Conservation (phyloP, 208 protist genomes). For the Lotmaria passim region DNA sequence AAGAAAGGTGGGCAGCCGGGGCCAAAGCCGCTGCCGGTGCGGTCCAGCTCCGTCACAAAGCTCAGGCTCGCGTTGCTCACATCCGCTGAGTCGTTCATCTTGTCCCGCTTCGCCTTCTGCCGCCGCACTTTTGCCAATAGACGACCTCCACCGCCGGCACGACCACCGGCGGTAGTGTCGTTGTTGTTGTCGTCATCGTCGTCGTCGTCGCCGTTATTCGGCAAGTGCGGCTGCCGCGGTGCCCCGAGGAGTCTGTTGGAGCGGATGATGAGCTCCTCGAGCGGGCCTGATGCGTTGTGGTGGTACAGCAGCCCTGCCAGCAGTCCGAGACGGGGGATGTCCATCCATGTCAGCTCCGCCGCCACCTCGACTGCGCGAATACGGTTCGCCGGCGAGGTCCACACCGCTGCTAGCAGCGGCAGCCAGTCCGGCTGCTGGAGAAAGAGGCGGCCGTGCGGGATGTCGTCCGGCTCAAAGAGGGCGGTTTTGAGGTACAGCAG, state of each 20-base stretch:
- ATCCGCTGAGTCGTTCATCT: background rate
- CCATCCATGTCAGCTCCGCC: slow-evolving; percentile 40
- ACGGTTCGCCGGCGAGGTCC: slow-evolving; percentile 53
- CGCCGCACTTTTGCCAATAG: slow-evolving; percentile 12
- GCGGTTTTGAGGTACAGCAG: slow-evolving; percentile 67
- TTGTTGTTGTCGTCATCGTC: slow-evolving; percentile 3
- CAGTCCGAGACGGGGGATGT: slow-evolving; percentile 71
- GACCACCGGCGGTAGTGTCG: no score
- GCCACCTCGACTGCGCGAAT: slow-evolving; percentile 51
- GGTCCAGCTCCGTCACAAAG: slow-evolving; percentile 47
- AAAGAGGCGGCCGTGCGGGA: slow-evolving; percentile 51
- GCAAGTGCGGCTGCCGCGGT: background rate
- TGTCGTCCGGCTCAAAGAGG: slow-evolving; percentile 55
- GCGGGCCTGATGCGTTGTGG: slow-evolving; percentile 33
- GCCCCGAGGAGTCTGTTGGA: slow-evolving; percentile 47
- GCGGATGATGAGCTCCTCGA: slow-evolving; percentile 52
- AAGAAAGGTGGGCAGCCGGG: slow-evolving; percentile 46
- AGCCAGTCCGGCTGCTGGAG: slow-evolving; percentile 70
- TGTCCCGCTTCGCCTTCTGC: slow-evolving; percentile 7
- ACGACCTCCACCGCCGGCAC: slow-evolving; percentile 1
- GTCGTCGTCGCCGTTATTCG: background rate
- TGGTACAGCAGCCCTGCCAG: slow-evolving; percentile 64
- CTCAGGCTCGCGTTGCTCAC: slow-evolving; percentile 26
- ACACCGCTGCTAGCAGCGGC: slow-evolving; percentile 56
- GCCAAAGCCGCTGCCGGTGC: slow-evolving; percentile 29